Evolutionary conservation across 495 filamentous ascomycete species (phyloP), one percentile per base, ranked within the genome.

Genomic region (Daldinia concentrica): DNA sequence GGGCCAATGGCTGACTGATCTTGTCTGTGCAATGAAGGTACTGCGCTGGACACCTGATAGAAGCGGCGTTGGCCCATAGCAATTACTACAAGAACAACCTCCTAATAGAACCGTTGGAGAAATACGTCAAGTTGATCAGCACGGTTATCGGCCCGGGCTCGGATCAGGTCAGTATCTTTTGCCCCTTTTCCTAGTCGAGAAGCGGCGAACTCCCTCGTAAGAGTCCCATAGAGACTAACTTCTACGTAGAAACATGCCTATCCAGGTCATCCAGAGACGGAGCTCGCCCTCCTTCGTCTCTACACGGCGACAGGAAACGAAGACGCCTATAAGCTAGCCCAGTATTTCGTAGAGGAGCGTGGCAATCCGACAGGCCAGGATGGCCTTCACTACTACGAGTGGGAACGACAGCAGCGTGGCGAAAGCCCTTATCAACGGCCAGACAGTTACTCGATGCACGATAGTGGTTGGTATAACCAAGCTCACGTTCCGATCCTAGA

Each of bases 221-320:
- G 43, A 6, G 6, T 24, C 37, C n/a, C 6, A 6, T 24, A 15
- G 0, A 27, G 15, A 9, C 62, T 65, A 3, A 66, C 19, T 5
- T 22, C 7, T 12, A 1, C 5, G 15, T 45, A 73, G 70, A 83
- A 81, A 45, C 84, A 83, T 34, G 87, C 86, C 14, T 90, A 89
- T 62, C 87, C 87, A 6, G 88, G 86, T 0, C 88, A 89, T 68
- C 86, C 83, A 0, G 87, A 90, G 64, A 88, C 88, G 50, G 87
- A 90, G 69, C 78, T 90, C 5, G 83, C 86, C 15, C 78, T 89
- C 3, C 66, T 88, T n/a, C 79, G 88, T 7, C 78, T 89, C 4
- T 86, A 86, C 65, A 78, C 83, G 8, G 74, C 77, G 17, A 87
- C 85, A 4, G 67, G 75, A 2, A 78, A 85, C 58, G 59, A 80